Evolutionary conservation across 805 yeast genomes (phyloP), one percentile per base, ranked within the genome.

Genomic region (Saccharomyces paradoxus): DNA sequence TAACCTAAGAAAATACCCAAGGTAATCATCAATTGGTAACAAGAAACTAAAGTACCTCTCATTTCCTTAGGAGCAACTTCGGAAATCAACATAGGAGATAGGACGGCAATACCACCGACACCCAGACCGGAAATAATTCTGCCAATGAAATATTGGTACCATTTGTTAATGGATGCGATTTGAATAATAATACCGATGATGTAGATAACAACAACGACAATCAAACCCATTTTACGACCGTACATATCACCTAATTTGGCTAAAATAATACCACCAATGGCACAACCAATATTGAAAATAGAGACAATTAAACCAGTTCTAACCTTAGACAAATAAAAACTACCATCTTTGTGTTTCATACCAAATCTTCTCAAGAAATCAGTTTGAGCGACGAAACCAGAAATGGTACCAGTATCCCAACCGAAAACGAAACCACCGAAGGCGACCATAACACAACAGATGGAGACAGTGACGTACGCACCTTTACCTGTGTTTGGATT

Each of bases 351-450:
- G 26, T 58, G 53, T 32, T 27, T 48, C 24, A 52, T 49, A 66
- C 89, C 90, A 61, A 84, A 86, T 65, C 88, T 75, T 46, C 64
- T 58, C 51, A 71, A 67, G 72, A 80, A 84, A 64, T 83, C 86
- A 21, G 78, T 61, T 64, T 68, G 68, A 65, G 81, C 79, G 54
- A 84, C 84, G 55, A 84, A 81, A 59, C 88, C 88, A 41, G 87
- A 82, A 68, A 84, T 80, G 58, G 89, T 83, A 73, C 89, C 89
- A 49, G 87, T 84, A 73, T 84, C 89, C 77, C 84, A 84, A 55
- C 89, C 89, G 63, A 83, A 85, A 49, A 84, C 84, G 66, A 81
- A 85, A 50, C 90, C 91, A 73, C 89, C 89, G 59, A 85, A 85
- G 37, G 89, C 87, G 59, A 85, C 80, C 69, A 71, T 63, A 12